A percentile compares a stretch with the other conserved stretches of the same genome.
phyloP scores from a whole-genome alignment of 805 yeast species.

The Wickerhamiella parazyma region DNA sequence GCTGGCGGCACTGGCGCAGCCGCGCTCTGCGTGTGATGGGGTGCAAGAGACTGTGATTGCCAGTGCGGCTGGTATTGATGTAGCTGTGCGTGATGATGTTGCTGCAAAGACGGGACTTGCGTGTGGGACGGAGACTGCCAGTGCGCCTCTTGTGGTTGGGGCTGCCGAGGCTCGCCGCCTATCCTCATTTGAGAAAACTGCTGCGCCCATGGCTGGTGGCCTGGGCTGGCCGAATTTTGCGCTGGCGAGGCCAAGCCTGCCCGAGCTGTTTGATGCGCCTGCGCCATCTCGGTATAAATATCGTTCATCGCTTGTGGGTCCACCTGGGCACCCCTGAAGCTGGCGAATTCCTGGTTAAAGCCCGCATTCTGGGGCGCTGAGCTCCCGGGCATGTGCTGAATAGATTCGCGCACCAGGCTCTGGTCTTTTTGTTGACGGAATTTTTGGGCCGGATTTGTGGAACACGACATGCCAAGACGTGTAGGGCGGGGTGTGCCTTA shows the following conservation, averaged over 20 bases:
- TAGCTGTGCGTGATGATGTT: not conserved
- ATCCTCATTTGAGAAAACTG: slow-evolving; percentile 4
- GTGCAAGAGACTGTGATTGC: slow-evolving; percentile 2
- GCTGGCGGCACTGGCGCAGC: not conserved
- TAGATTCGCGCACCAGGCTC: not conserved
- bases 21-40: slow-evolving; percentile 1
- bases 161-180: not conserved
- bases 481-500: too few relatives aligned
- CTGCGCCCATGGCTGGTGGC: slow-evolving; percentile 7
- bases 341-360: not conserved
- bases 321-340: not conserved
- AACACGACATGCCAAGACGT: slow-evolving; percentile 1
- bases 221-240: too few relatives aligned
- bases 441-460: not conserved
- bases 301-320: not conserved
- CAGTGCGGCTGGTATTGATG: not conserved
- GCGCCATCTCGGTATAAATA: not conserved
- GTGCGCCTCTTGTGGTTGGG: too few relatives aligned
- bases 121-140: too few relatives aligned
- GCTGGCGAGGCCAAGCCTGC: too few relatives aligned
- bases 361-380: not conserved
- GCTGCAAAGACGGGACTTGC: too few relatives aligned
- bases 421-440: not conserved
- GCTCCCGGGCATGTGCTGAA: not conserved
- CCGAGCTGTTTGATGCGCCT: not conserved